Base-by-base conservation (phyloP, 345 rosid species). In the Raphanus raphanistrum region DNA sequence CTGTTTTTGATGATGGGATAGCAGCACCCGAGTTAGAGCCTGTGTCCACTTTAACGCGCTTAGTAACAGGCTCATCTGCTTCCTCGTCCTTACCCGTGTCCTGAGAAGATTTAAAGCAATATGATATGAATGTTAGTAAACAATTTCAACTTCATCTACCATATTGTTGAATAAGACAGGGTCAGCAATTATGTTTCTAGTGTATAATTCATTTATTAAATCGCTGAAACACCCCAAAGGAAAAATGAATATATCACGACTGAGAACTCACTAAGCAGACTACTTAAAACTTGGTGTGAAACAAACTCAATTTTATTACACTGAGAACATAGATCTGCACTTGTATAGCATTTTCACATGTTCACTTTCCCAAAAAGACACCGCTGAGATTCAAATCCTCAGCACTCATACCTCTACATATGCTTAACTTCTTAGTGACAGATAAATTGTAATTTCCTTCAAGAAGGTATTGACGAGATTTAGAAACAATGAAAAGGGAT, bases 21-120 rank as follows among this genome's bases (percentile, higher is more conserved):
- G 76, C 75, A 77, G 82, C 72, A 76, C 66, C 80, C 2, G 84
- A 78, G 76, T 82, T 87, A 36, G 85, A 83, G 48, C 83, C 79
- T 69, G 76, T 83, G 63, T 83, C 92, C 31, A 85, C 81, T 80
- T 88, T 92, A 27, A 55, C 87, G 70, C 84, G 87, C 87, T 89
- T 95, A 32, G 87, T 81, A 65, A 84, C 84, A 66, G 86, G 93
- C 83, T 89, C 98, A 25, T 82, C 74, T 38, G 32, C 73, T 72
- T 79, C 82, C 63, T 90, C 97, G 58, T 86, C 82, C 74, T 92
- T 95, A 74, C 86, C 94, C 31, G 85, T 68, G 81, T 89, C 86
- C 99, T 95, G 88, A 86, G 86, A 76, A 75, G 32, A 63, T 64
- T 66, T 52, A 74, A 77, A 66, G 32, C 36, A 69, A 69, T 54